Percentiles rank a stretch among this genome's conserved stretches.
Conservation (phyloP, 345 rosid species). For the Chamaenerion angustifolium region DNA sequence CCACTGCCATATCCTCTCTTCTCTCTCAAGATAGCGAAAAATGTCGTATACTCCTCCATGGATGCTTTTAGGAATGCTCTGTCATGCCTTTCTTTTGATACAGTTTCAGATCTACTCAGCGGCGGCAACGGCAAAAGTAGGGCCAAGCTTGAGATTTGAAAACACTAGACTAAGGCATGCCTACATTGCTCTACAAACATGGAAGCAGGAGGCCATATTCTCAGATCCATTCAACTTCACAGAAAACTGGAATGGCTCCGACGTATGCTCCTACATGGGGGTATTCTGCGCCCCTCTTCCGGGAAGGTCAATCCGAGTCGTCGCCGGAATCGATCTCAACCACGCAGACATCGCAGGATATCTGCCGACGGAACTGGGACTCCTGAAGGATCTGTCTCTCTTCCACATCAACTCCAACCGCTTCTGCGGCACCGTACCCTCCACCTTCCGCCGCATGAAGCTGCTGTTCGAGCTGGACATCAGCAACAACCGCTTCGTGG, state of each 20-base stretch:
- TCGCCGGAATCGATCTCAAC: constrained; percentile 76
- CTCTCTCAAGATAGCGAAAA: neutral
- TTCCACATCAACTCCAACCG: constrained; percentile 85
- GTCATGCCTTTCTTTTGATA: neutral
- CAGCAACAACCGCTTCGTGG: constrained; percentile 67
- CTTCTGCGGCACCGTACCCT: constrained; percentile 60
- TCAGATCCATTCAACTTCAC: constrained; percentile 60
- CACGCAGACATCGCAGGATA: constrained; percentile 63
- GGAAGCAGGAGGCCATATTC: constrained; percentile 55
- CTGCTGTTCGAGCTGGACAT: constrained; percentile 77
- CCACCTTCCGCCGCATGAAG: constrained; percentile 31
- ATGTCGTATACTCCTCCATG: neutral
- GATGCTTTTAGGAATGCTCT: neutral
- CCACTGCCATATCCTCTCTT: no score
- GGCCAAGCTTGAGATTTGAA: constrained; percentile 28
- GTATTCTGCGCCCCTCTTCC: constrained; percentile 31
- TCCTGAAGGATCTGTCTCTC: constrained; percentile 44
- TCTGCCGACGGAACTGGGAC: constrained; percentile 52
- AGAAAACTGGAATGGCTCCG: constrained; percentile 59
- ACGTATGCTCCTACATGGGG: constrained; percentile 81
- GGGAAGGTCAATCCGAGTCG: constrained; percentile 9
- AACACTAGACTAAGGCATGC: constrained; percentile 41
- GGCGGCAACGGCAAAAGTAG: constrained; percentile 13
- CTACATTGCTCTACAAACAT: constrained; percentile 65
- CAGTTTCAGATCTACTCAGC: constrained; percentile 1